These are phyloP conservation scores for Dryas alaskensis DNA, from an alignment of 306 rosid genomes.

Conservation along the genomic window DNA sequence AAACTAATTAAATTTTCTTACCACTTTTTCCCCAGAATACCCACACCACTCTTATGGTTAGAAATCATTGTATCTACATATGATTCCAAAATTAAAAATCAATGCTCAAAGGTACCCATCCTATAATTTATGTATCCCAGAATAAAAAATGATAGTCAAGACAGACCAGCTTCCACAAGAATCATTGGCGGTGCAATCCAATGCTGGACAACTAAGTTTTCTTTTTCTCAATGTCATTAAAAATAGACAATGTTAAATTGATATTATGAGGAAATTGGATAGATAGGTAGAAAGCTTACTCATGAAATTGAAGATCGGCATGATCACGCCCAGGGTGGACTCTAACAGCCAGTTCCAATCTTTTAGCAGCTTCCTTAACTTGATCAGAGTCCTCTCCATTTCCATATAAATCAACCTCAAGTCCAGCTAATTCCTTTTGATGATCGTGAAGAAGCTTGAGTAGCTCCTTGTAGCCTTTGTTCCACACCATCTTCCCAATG, in stretches of 20 bases:
- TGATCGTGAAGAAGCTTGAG: constrained; percentile 61
- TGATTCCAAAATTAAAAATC: neutral
- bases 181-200: neutral
- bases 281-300: constrained; percentile 49
- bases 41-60: neutral
- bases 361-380: constrained; percentile 59
- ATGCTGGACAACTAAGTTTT: neutral
- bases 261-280: constrained; percentile 6
- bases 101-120: neutral
- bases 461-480: constrained; percentile 90
- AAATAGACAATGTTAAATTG: neutral
- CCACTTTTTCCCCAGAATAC: neutral
- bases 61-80: neutral
- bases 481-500: constrained; percentile 98
- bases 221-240: neutral
- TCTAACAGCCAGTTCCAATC: constrained; percentile 58
- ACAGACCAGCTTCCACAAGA: neutral
- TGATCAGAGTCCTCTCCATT: constrained; percentile 85
- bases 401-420: constrained; percentile 90
- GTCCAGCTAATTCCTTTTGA: constrained; percentile 61
- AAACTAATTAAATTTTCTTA: neutral
- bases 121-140: neutral
- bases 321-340: constrained; percentile 88
- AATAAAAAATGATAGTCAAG: neutral
- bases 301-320: constrained; percentile 75